Percentiles rank a stretch among this genome's conserved stretches.
phyloP scores from a whole-genome alignment of 345 rosid genomes.

The Citrus hindsii region DNA sequence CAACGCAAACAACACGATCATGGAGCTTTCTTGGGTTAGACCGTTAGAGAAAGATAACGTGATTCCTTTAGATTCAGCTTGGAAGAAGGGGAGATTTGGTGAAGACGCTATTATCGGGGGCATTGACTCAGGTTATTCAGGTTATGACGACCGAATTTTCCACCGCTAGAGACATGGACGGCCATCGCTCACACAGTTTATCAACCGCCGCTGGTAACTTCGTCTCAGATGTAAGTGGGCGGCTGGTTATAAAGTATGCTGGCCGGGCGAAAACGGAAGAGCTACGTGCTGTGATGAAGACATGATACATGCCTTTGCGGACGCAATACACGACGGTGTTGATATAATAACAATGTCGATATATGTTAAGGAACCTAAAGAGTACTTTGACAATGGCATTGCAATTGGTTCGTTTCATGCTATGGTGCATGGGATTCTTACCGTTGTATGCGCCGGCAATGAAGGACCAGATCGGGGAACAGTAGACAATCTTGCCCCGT shows the following conservation, averaged over 20 bases:
- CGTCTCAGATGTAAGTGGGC: constrained; percentile 9
- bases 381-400: constrained; percentile 14
- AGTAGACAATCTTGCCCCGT: constrained; percentile 35
- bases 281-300: too few relatives aligned
- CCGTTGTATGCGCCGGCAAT: constrained; percentile 40
- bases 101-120: constrained; percentile 51
- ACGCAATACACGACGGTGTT: constrained; percentile 43
- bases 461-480: constrained; percentile 19
- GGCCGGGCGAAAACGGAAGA: constrained; percentile 22
- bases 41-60: constrained; percentile 25
- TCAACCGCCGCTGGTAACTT: too few relatives aligned
- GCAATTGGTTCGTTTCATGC: constrained; percentile 49
- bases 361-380: constrained; percentile 31
- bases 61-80: constrained; percentile 33
- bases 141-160: neutral
- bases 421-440: constrained; percentile 25
- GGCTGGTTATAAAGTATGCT: constrained; percentile 44
- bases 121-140: constrained; percentile 45
- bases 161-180: constrained; percentile 3
- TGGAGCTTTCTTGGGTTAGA: constrained; percentile 55
- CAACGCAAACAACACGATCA: constrained; percentile 56
- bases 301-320: constrained; percentile 17
- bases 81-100: constrained; percentile 53
- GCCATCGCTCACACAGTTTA: too few relatives aligned
- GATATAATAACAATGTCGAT: constrained; percentile 34